These are phyloP conservation scores for Asparagopsis taxiformis DNA, from an alignment of 31 red algal genomes.

Conservation along the genomic window DNA sequence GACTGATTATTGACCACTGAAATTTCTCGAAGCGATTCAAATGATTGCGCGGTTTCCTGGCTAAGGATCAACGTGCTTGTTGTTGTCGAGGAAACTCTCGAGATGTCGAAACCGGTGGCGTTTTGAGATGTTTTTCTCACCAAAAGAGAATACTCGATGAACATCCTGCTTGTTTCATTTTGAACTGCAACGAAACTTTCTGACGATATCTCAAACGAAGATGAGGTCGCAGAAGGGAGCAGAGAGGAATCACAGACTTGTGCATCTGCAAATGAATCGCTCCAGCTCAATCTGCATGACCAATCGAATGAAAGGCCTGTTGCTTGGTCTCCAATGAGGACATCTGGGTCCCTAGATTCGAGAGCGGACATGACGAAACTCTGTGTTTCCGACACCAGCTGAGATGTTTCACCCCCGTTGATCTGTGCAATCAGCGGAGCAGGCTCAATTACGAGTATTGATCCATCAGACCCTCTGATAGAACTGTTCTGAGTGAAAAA, in stretches of 20 bases:
- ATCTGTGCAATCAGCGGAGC: slow-evolving; percentile 48
- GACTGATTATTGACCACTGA: slow-evolving; percentile 55
- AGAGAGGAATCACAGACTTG: slow-evolving; percentile 19
- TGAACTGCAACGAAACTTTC: slow-evolving; percentile 10
- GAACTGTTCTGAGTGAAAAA: slow-evolving; percentile 41
- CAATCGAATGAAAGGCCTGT: slow-evolving; percentile 38
- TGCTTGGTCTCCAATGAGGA: slow-evolving; percentile 27
- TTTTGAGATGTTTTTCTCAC: slow-evolving; percentile 50
- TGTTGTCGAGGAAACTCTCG: slow-evolving; percentile 14
- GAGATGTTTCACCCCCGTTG: slow-evolving; percentile 42
- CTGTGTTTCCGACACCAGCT: slow-evolving; percentile 30
- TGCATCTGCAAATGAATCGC: slow-evolving; percentile 6
- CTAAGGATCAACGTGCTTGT: slow-evolving; percentile 31
- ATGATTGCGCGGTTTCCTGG: slow-evolving; percentile 2
- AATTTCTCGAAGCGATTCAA: slow-evolving; percentile 40
- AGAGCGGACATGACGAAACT: slow-evolving; percentile 30
- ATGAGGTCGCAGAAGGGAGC: not conserved
- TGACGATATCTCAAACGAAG: slow-evolving; percentile 10
- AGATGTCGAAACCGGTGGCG: slow-evolving; percentile 19
- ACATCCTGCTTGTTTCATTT: slow-evolving; percentile 17
- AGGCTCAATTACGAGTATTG: slow-evolving; percentile 42
- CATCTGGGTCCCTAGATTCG: slow-evolving; percentile 50
- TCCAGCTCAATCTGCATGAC: slow-evolving; percentile 46
- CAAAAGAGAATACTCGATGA: slow-evolving; percentile 40
- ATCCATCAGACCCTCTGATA: slow-evolving; percentile 44